Evolutionary conservation across 306 rosid species (phyloP).

Genomic region (Trifolium subterraneum): DNA sequence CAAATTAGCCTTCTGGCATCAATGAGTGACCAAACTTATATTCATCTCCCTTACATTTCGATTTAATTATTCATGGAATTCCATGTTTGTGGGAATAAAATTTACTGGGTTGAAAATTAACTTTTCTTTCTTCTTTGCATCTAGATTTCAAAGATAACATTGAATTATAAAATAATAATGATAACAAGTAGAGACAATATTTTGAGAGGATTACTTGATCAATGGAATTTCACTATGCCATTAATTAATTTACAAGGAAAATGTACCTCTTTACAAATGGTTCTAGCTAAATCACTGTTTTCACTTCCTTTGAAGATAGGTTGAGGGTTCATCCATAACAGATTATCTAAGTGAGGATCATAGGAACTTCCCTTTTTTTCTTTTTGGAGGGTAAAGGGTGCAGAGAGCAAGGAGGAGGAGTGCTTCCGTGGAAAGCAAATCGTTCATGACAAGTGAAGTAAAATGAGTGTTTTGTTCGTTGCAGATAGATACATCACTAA

Average conservation of each 20-base stretch:
- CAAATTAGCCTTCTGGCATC: constrained; percentile 24
- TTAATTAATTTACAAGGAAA: constrained; percentile 44
- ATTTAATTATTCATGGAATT: too few relatives aligned
- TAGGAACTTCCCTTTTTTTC: not conserved
- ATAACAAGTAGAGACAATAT: constrained; percentile 10
- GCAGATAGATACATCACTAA: constrained; percentile 41
- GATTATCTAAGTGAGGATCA: too few relatives aligned
- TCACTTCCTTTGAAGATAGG: constrained; percentile 20
- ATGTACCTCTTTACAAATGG: constrained; percentile 35
- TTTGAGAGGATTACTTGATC: constrained; percentile 21
- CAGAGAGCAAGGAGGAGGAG: not conserved
- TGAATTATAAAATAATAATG: not conserved
- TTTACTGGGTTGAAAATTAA: not conserved
- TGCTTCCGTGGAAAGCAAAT: not conserved
- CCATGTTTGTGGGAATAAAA: not conserved
- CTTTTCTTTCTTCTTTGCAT: not conserved
- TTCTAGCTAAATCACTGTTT: constrained; percentile 17
- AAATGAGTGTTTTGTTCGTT: constrained; percentile 13
- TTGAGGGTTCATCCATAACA: too few relatives aligned
- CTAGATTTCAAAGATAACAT: not conserved
- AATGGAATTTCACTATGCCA: constrained; percentile 33
- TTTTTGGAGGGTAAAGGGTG: not conserved
- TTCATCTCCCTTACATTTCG: not conserved
- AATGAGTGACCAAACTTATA: constrained; percentile 6
- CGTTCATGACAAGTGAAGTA: not conserved